A percentile compares a stretch with the other conserved stretches of the same genome.
Conservation (phyloP, 2,329 filamentous ascomycete species). For the Ophiocordyceps sinensis region DNA sequence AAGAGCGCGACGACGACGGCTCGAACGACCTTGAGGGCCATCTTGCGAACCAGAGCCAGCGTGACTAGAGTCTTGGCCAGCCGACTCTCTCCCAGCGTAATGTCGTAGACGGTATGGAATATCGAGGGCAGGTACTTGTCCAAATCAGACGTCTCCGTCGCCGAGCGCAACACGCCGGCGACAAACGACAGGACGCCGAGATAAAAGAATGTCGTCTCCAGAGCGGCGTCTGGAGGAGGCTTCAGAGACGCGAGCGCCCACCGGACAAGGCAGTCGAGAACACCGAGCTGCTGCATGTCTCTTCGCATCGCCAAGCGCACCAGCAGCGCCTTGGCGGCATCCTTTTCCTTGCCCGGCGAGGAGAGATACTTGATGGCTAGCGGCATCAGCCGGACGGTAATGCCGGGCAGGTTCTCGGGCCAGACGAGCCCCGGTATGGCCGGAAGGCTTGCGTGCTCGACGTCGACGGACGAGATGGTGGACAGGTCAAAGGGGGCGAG, state of each 20-base stretch:
- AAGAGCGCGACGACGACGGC: conserved; percentile 56
- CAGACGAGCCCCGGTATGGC: conserved; percentile 35
- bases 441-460: conserved; percentile 29
- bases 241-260: conserved; percentile 56
- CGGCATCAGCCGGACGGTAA: conserved; percentile 56
- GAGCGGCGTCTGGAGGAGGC: conserved; percentile 19
- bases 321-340: conserved; percentile 71
- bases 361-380: conserved; percentile 58
- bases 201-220: conserved; percentile 52
- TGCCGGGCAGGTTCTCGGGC: conserved; percentile 47
- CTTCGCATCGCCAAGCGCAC: conserved; percentile 68
- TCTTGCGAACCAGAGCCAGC: conserved; percentile 69
- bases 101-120: conserved; percentile 47
- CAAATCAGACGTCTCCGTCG: conserved; percentile 62
- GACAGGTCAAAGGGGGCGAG: conserved; percentile 82
- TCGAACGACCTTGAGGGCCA: conserved; percentile 71
- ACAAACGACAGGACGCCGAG: conserved; percentile 72
- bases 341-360: conserved; percentile 71
- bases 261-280: conserved; percentile 51
- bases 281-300: conserved; percentile 70
- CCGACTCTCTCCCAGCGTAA: conserved; percentile 36
- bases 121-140: conserved; percentile 49
- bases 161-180: conserved; percentile 53
- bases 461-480: conserved; percentile 57
- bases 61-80: conserved; percentile 42